A percentile compares a stretch with the other conserved stretches of the same genome.
Conservation (phyloP, 1,284 basidiomycete species). For the Ganoderma lingzhi region DNA sequence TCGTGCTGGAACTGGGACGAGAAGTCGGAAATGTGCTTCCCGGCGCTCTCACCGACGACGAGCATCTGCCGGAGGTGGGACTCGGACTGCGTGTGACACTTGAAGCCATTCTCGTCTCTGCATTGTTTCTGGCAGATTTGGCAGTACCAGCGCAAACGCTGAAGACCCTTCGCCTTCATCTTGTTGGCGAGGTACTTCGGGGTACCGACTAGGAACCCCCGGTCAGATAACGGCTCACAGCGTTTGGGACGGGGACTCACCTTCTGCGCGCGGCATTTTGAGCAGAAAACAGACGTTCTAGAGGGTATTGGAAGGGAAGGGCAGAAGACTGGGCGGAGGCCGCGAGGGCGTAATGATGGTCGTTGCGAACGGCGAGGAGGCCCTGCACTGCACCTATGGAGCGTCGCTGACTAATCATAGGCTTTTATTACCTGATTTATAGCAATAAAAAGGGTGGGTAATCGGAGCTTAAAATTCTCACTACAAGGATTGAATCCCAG, state of each 20-base stretch:
- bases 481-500: not conserved
- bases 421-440: not conserved
- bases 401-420: slow-evolving; percentile 18
- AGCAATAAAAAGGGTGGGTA: not conserved
- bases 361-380: slow-evolving; percentile 8
- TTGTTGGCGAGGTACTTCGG: slow-evolving; percentile 93
- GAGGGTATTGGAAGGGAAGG: not conserved
- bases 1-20: slow-evolving; percentile 91
- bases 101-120: slow-evolving; percentile 97
- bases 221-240: slow-evolving; percentile 2
- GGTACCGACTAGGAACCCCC: slow-evolving; percentile 69
- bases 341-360: slow-evolving; percentile 1
- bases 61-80: slow-evolving; percentile 96
- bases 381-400: not conserved
- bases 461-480: not conserved
- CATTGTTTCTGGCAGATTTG: slow-evolving; percentile 98
- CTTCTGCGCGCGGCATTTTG: slow-evolving; percentile 83
- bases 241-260: slow-evolving; percentile 44
- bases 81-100: slow-evolving; percentile 88
- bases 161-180: slow-evolving; percentile 96
- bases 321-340: not conserved
- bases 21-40: slow-evolving; percentile 91
- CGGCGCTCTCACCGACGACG: slow-evolving; percentile 92
- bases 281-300: slow-evolving; percentile 18
- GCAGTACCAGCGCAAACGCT: slow-evolving; percentile 94